Conservation (phyloP, 345 rosid species). For the Firmiana major region DNA sequence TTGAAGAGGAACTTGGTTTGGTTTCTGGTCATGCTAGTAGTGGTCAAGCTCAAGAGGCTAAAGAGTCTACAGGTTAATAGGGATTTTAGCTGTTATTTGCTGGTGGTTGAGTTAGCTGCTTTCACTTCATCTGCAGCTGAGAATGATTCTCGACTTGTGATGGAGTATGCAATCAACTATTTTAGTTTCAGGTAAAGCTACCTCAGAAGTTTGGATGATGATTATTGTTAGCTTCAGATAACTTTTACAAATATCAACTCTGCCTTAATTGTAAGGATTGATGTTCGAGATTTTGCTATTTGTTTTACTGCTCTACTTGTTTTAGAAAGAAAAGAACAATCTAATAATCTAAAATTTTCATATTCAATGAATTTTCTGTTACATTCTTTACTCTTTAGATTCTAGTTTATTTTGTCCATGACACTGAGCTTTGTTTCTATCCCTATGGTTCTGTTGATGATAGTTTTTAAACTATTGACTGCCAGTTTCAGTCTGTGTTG, state of each 20-base stretch:
- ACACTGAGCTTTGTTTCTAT: background rate
- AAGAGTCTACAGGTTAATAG: background rate
- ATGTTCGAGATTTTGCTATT: background rate
- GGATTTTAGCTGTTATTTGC: conserved; percentile 3
- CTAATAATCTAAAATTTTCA: background rate
- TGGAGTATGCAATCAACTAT: background rate
- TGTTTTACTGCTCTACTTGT: background rate
- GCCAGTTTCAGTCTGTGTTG: background rate
- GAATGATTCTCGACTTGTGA: background rate
- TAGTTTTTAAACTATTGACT: background rate
- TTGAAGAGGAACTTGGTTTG: conserved; percentile 58
- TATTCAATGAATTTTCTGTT: background rate
- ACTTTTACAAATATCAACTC: background rate
- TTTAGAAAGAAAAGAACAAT: background rate
- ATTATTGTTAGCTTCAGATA: background rate
- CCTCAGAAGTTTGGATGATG: background rate
- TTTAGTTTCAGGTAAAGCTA: background rate
- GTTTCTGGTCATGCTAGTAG: conserved; percentile 18
- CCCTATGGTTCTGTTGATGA: too few relatives aligned
- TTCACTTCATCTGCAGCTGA: background rate
- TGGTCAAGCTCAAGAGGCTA: conserved; percentile 19
- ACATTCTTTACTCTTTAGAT: background rate
- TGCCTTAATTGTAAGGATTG: conserved; percentile 6
- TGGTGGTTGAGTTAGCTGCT: background rate
- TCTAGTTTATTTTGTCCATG: background rate